These are phyloP conservation scores for Penicillium dipodomyicola DNA, from an alignment of 495 filamentous ascomycete species.

Conservation along the genomic window DNA sequence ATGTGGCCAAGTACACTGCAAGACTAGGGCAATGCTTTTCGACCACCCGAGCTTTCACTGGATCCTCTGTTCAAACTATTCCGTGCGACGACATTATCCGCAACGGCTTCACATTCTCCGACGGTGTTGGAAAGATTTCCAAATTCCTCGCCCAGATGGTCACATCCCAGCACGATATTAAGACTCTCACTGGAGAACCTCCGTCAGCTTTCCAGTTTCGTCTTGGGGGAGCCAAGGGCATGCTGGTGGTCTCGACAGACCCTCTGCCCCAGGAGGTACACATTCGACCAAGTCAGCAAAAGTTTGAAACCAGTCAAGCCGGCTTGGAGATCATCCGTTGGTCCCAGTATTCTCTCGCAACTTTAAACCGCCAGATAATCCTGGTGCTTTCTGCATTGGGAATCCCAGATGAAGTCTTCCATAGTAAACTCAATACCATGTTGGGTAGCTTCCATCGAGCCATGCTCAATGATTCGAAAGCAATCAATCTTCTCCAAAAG, in stretches of 20 bases:
- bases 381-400: conserved; percentile 76
- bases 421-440: conserved; percentile 61
- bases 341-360: conserved; percentile 69
- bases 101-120: conserved; percentile 72
- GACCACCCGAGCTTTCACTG: conserved; percentile 71
- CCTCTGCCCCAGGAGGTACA: conserved; percentile 60
- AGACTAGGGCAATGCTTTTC: conserved; percentile 94
- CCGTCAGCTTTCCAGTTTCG: conserved; percentile 92
- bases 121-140: conserved; percentile 94
- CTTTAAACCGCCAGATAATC: conserved; percentile 88
- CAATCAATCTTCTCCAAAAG: conserved; percentile 62
- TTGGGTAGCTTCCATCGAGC: conserved; percentile 63
- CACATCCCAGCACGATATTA: conserved; percentile 59
- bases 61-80: conserved; percentile 38
- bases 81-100: conserved; percentile 62
- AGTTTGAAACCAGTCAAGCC: conserved; percentile 71
- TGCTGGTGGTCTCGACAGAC: conserved; percentile 70
- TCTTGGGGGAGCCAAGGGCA: conserved; percentile 86
- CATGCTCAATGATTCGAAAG: conserved; percentile 60
- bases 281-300: conserved; percentile 79
- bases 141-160: conserved; percentile 68
- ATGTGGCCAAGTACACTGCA: conserved; percentile 82
- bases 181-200: conserved; percentile 38
- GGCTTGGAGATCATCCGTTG: conserved; percentile 81
- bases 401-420: conserved; percentile 65